Evolutionary conservation across 805 yeast genomes (phyloP).

Genomic region (Teunomyces kruisii): DNA sequence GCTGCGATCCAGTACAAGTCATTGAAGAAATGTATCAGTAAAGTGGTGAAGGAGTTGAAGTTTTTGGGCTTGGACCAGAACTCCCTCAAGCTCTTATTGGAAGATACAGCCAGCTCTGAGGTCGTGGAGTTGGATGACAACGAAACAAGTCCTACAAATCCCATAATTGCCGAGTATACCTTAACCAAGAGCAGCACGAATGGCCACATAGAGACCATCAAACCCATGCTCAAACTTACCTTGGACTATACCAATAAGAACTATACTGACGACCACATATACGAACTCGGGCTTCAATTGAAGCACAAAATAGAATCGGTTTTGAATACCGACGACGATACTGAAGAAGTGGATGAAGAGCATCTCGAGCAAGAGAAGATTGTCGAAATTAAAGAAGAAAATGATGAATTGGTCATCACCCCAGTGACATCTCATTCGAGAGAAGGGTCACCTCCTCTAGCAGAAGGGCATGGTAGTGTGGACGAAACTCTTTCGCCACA

Average conservation of each 20-base stretch:
- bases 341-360: conserved; percentile 9
- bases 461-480: not conserved
- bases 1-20: conserved; percentile 73
- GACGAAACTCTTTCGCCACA: conserved; percentile 1
- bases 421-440: conserved; percentile 20
- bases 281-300: conserved; percentile 27
- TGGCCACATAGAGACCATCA: conserved; percentile 21
- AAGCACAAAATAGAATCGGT: conserved; percentile 26
- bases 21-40: conserved; percentile 63
- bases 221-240: conserved; percentile 40
- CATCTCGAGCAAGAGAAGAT: conserved; percentile 12
- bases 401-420: conserved; percentile 27
- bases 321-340: conserved; percentile 21
- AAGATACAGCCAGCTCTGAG: conserved; percentile 22
- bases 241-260: conserved; percentile 29
- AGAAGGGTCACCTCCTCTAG: conserved; percentile 8
- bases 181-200: conserved; percentile 25
- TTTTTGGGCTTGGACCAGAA: conserved; percentile 56
- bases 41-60: conserved; percentile 63
- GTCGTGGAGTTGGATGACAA: conserved; percentile 32
- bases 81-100: conserved; percentile 36
- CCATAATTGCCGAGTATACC: conserved; percentile 43
- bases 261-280: conserved; percentile 34
- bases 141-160: conserved; percentile 36
- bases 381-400: conserved; percentile 29